Percentiles rank a stretch among this genome's conserved stretches.
phyloP scores from a whole-genome alignment of 768 basidiomycete genomes.

The Sporobolomyces pararoseus region DNA sequence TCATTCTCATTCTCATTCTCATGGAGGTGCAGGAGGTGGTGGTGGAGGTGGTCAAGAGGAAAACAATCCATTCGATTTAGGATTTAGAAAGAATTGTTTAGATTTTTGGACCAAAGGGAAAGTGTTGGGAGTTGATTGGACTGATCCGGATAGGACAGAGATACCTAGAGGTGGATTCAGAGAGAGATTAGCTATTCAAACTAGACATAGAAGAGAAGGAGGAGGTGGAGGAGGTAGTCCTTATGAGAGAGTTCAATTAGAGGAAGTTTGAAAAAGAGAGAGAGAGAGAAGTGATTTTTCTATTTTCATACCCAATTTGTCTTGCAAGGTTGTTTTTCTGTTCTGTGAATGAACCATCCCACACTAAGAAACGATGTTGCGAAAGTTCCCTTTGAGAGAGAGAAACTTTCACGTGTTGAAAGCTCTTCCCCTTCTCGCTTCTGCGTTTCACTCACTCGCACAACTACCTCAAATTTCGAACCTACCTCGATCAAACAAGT shows the following conservation, averaged over 20 bases:
- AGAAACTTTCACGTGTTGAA: no score
- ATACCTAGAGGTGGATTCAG: conserved; percentile 3
- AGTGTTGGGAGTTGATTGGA: conserved; percentile 83
- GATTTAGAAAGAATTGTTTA: conserved; percentile 69
- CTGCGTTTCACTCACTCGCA: no score
- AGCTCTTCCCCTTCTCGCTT: no score
- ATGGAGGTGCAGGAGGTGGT: conserved; percentile 83
- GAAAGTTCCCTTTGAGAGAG: no score
- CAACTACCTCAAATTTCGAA: no score
- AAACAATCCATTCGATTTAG: conserved; percentile 87
- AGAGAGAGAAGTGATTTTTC: no score
- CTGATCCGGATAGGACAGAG: conserved; percentile 4
- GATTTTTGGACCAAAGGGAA: conserved; percentile 90
- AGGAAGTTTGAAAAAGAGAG: background rate
- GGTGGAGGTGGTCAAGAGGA: conserved; percentile 60
- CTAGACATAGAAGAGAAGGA: conserved; percentile 54
- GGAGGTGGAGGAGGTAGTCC: conserved; percentile 51
- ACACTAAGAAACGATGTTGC: no score
- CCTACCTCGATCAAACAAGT: no score
- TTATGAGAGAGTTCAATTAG: background rate
- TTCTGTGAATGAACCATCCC: no score
- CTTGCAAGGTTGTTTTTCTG: background rate
- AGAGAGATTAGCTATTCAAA: background rate
- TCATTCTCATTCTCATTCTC: background rate
- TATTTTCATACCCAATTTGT: background rate